Evolutionary conservation across 148 eudicot species (phyloP), one percentile per base, ranked within the genome.

Genomic region (Talinum fruticosum): DNA sequence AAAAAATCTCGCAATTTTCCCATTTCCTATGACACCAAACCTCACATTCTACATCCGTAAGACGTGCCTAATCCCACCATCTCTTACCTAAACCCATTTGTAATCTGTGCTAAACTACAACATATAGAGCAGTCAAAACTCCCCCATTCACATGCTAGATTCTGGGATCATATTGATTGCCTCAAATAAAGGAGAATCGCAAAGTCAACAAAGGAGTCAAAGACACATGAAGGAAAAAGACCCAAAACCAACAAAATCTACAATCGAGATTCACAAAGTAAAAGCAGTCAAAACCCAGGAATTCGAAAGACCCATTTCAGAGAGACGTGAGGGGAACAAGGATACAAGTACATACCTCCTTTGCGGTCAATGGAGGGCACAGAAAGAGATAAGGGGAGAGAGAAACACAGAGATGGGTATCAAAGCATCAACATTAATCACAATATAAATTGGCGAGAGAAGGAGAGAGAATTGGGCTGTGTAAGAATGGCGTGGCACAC

Each of bases 401-500:
- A 51, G 23, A 16, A 10, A 69, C 23, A 78, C 5, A 30, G 14
- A 13, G 36, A 28, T 32, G 36, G 28, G 51, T 38, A 16, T 6
- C 18, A n/a, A 29, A 26, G 49, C 30, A 15, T 76, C 37, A 28
- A 45, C 33, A 59, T 8, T 59, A 59, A 51, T 49, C 21, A 49
- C 54, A 10, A 49, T 16, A 49, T 49, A 12, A 59, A 7, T 4
- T n/a, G 29, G 34, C 8, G 16, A 28, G 64, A 29, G 75, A 26
- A 28, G 23, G 7, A 0, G 18, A 5, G 44, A 6, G n/a, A 3
- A 47, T 10, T 14, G 18, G 8, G 36, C 23, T 37, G 51, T 41
- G 57, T 70, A 69, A 78, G 69, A 71, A 62, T 73, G 44, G 44
- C 76, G 81, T 79, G 81, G 76, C 71, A 61, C 53, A 79, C 65